phyloP scores from a whole-genome alignment of 306 rosid genomes.

The Abrus pulchellus region DNA sequence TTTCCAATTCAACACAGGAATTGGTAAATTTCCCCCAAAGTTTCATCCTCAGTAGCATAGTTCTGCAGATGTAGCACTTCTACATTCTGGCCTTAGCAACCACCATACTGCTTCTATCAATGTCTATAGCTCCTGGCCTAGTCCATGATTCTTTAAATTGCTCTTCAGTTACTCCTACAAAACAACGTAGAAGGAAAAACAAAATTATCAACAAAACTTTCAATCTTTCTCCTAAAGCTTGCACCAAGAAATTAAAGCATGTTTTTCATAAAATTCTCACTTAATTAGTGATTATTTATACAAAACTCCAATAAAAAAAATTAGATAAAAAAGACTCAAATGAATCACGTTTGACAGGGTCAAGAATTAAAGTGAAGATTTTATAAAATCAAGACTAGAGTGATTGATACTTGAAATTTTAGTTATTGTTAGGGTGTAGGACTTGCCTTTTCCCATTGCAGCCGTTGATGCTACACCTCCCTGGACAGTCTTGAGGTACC shows the following conservation, averaged over 20 bases:
- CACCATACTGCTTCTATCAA: slow-evolving; percentile 65
- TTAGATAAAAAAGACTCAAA: too few species aligned
- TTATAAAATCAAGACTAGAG: too few species aligned
- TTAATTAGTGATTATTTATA: too few species aligned
- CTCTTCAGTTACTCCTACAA: slow-evolving; percentile 93
- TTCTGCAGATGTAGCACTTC: slow-evolving; percentile 10
- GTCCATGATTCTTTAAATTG: slow-evolving; percentile 95
- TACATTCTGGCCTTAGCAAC: slow-evolving; percentile 91
- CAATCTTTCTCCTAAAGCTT: slow-evolving; percentile 2
- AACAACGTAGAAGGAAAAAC: background rate
- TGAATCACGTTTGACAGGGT: too few species aligned
- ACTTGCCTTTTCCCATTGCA: slow-evolving; percentile 97
- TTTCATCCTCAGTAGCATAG: background rate
- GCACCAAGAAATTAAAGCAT: background rate
- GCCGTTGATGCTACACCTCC: slow-evolving; percentile 97
- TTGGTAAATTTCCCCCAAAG: background rate
- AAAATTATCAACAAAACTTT: background rate
- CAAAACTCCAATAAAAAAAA: too few species aligned
- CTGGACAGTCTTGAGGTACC: slow-evolving; percentile 94
- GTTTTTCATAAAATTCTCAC: too few species aligned
- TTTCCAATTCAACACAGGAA: slow-evolving; percentile 42
- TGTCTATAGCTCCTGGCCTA: slow-evolving; percentile 71
- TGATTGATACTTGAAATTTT: too few species aligned
- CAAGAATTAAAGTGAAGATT: too few species aligned
- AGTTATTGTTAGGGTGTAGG: background rate